Evolutionary conservation across 148 eudicot genomes (phyloP).

Genomic region (Cornus controversa): DNA sequence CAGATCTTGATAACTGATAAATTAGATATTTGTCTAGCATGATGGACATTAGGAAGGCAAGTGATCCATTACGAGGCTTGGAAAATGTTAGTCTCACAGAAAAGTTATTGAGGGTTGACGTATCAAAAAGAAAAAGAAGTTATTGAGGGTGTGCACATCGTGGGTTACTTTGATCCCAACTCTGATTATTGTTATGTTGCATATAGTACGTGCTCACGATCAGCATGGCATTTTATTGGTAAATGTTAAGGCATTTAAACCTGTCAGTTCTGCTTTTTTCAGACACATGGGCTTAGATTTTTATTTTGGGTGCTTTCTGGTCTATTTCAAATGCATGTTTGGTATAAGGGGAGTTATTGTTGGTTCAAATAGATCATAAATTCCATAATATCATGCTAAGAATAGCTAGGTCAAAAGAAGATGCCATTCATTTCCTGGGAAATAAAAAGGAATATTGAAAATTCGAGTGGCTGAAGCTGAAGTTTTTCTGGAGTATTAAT

Average conservation of each 20-base stretch:
- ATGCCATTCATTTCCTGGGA: no score
- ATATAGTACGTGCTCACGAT: neutral
- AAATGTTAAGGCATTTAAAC: neutral
- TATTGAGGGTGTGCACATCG: neutral
- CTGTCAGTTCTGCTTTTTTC: neutral
- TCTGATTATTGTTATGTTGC: neutral
- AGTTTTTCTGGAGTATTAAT: neutral
- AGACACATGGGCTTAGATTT: neutral
- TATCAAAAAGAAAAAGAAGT: no score
- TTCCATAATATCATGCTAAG: no score
- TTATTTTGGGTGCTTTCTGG: neutral
- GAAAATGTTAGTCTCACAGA: neutral
- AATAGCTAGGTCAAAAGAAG: no score
- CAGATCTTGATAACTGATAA: neutral
- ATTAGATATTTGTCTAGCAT: neutral
- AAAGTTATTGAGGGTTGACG: neutral
- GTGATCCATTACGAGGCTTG: neutral
- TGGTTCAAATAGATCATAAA: neutral
- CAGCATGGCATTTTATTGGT: neutral
- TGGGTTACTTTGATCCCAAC: neutral
- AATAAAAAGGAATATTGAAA: no score
- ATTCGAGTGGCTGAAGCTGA: no score
- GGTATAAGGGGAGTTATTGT: neutral
- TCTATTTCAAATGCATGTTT: neutral
- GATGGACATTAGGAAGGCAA: neutral